Conservation (phyloP, 1,284 basidiomycete genomes). For the Cryptococcus jaspeensis region DNA sequence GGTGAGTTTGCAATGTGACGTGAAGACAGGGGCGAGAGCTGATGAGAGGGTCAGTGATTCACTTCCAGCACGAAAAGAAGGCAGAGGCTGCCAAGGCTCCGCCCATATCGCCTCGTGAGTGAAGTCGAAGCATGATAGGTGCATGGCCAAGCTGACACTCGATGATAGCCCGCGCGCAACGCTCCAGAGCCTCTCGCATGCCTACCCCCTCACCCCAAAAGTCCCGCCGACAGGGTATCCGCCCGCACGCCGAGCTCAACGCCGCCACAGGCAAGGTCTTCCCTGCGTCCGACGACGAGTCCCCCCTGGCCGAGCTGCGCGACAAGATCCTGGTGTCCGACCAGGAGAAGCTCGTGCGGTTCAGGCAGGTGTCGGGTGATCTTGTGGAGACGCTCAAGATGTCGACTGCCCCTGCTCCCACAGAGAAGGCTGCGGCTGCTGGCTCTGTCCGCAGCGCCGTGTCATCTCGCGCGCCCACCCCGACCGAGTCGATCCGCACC, state of each 20-base stretch:
- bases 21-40: not conserved
- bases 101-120: conserved; percentile 19
- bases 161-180: conserved; percentile 7
- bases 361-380: conserved; percentile 27
- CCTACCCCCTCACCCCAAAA: conserved; percentile 21
- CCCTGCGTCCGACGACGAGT: conserved; percentile 20
- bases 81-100: not conserved
- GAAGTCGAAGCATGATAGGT: not conserved
- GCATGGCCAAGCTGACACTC: not conserved
- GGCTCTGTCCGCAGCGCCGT: not conserved
- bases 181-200: conserved; percentile 4
- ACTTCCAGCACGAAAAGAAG: conserved; percentile 5
- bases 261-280: conserved; percentile 15
- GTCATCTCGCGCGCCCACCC: not conserved
- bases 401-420: not conserved
- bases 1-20: not conserved
- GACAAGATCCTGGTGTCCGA: conserved; percentile 24
- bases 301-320: conserved; percentile 23
- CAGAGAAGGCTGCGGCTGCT: not conserved
- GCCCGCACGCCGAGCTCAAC: conserved; percentile 12
- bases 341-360: conserved; percentile 21
- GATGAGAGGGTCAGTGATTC: conserved; percentile 3
- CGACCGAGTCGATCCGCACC: not conserved
- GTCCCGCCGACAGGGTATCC: conserved; percentile 5
- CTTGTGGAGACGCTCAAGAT: conserved; percentile 14